phyloP scores from a whole-genome alignment of 2,329 filamentous ascomycete genomes.

The Diaporthe velutina region DNA sequence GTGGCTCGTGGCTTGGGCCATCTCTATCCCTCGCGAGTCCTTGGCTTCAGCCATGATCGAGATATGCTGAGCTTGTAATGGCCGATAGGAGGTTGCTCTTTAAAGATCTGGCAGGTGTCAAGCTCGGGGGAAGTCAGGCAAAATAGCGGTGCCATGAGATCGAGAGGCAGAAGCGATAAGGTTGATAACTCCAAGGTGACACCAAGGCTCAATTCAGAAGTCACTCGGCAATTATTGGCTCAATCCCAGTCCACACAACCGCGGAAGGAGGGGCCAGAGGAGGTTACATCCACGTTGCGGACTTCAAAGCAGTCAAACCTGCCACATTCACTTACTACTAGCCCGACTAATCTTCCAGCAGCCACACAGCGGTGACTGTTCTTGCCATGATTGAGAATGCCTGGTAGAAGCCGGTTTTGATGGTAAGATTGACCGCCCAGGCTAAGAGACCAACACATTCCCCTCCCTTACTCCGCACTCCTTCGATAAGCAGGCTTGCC shows the following conservation, averaged over 20 bases:
- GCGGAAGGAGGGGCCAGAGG: neutral
- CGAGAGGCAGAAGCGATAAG: neutral
- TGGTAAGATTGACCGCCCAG: neutral
- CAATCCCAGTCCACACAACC: no score
- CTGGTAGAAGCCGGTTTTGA: neutral
- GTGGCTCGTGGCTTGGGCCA: neutral
- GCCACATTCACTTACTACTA: neutral
- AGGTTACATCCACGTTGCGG: neutral
- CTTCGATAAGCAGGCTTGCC: neutral
- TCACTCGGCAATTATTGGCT: neutral
- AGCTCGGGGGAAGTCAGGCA: no score
- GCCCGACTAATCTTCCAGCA: neutral
- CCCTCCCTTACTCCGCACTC: constrained; percentile 17
- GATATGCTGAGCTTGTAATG: neutral
- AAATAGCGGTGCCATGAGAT: no score
- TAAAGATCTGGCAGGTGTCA: neutral
- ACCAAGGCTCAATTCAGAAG: neutral
- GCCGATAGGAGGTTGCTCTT: neutral
- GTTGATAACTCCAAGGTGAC: neutral
- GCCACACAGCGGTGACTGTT: neutral
- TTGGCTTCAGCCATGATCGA: neutral
- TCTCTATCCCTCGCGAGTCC: neutral
- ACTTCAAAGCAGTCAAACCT: no score
- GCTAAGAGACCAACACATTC: neutral
- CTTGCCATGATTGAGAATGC: neutral